Conservation (phyloP, 2,329 filamentous ascomycete species). For the Aspergillus carbonarius region DNA sequence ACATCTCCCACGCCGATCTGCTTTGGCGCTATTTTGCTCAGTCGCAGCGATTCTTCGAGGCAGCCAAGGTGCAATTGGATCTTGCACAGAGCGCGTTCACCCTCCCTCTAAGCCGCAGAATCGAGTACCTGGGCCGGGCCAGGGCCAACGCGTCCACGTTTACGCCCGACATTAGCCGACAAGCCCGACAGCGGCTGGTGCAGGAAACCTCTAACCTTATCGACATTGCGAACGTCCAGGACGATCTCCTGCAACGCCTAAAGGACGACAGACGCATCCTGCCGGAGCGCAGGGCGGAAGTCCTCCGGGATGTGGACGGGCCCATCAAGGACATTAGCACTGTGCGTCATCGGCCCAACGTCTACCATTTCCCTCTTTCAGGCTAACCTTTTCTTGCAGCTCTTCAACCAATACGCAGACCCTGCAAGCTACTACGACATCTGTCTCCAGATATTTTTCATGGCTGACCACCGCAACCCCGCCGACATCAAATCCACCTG, state of each 20-base stretch:
- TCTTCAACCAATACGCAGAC: slow-evolving; percentile 93
- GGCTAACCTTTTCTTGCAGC: slow-evolving; percentile 47
- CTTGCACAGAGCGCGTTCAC: slow-evolving; percentile 80
- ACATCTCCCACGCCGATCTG: slow-evolving; percentile 79
- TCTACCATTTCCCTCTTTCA: background rate
- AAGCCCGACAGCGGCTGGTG: slow-evolving; percentile 79
- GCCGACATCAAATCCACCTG: slow-evolving; percentile 82
- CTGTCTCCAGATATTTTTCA: slow-evolving; percentile 86
- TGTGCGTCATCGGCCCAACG: slow-evolving; percentile 53
- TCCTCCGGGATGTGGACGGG: slow-evolving; percentile 71
- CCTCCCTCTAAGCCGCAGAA: slow-evolving; percentile 78
- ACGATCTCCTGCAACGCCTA: slow-evolving; percentile 80
- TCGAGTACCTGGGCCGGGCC: slow-evolving; percentile 84
- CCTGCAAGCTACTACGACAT: slow-evolving; percentile 91
- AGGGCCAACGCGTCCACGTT: slow-evolving; percentile 89
- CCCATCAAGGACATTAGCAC: slow-evolving; percentile 72
- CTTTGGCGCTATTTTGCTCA: slow-evolving; percentile 92
- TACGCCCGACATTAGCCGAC: slow-evolving; percentile 71
- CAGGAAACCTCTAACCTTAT: slow-evolving; percentile 83
- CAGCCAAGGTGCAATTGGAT: slow-evolving; percentile 79
- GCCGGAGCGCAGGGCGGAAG: slow-evolving; percentile 61
- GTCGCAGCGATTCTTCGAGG: slow-evolving; percentile 77
- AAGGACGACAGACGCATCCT: slow-evolving; percentile 69
- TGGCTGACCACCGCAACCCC: slow-evolving; percentile 85
- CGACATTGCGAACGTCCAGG: slow-evolving; percentile 92